Evolutionary conservation across 768 basidiomycete genomes (phyloP).

Genomic region (Podaxis sp.): DNA sequence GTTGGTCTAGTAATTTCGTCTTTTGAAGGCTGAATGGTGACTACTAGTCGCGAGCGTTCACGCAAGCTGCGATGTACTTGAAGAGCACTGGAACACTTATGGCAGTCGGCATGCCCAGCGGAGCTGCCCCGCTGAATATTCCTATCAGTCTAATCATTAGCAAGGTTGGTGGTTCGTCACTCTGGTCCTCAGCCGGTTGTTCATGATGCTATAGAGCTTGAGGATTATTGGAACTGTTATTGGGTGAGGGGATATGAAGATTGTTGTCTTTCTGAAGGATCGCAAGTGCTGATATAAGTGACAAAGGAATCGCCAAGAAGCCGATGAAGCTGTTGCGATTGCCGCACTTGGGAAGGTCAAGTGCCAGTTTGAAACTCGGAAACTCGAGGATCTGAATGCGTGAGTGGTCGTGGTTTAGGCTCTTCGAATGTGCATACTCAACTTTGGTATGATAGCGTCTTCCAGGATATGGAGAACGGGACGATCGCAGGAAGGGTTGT

Average conservation of each 20-base stretch:
- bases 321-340: slow-evolving; percentile 73
- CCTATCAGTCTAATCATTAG: neutral
- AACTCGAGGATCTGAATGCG: slow-evolving; percentile 47
- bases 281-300: too few species aligned
- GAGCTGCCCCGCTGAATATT: slow-evolving; percentile 41
- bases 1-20: too few species aligned
- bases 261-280: too few species aligned
- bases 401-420: slow-evolving; percentile 25
- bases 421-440: neutral
- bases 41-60: slow-evolving; percentile 31
- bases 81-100: slow-evolving; percentile 68
- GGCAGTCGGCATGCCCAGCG: slow-evolving; percentile 71
- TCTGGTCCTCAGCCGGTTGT: neutral
- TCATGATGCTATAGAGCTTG: slow-evolving; percentile 38
- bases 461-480: slow-evolving; percentile 34
- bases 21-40: too few species aligned
- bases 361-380: slow-evolving; percentile 43
- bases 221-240: slow-evolving; percentile 50
- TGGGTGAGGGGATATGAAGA: neutral
- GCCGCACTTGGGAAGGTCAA: slow-evolving; percentile 69
- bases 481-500: slow-evolving; percentile 50
- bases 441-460: slow-evolving; percentile 24
- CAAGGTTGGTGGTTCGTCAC: neutral
- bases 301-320: slow-evolving; percentile 73
- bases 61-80: slow-evolving; percentile 70